These are phyloP conservation scores for Inonotus hispidus DNA, from an alignment of 1,284 basidiomycete genomes.

Conservation along the genomic window DNA sequence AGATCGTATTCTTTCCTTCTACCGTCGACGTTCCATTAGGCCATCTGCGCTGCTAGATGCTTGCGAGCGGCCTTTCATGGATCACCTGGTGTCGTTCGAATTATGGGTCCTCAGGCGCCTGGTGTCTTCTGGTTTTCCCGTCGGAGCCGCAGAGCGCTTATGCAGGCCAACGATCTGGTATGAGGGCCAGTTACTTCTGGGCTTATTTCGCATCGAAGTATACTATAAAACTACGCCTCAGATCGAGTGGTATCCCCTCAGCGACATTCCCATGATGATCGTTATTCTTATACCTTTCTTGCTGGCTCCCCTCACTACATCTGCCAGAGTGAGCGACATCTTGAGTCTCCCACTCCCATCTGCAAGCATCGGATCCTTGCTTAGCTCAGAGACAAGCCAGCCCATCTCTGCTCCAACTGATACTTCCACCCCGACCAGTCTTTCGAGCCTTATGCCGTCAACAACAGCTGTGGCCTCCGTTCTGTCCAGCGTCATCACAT, in stretches of 20 bases:
- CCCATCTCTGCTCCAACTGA: not conserved
- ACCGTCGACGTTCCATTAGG: not conserved
- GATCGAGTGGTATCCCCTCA: not conserved
- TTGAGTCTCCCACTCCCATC: not conserved
- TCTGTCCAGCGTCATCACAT: not conserved
- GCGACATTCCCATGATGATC: not conserved
- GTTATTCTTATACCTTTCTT: not conserved
- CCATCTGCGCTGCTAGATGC: not conserved
- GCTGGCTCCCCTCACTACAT: not conserved
- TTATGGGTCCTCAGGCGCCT: not conserved
- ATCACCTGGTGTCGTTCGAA: not conserved
- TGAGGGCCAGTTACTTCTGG: not conserved
- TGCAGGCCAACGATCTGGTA: not conserved
- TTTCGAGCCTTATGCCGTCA: conserved; percentile 9
- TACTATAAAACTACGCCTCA: not conserved
- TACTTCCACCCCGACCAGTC: not conserved
- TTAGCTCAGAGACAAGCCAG: not conserved
- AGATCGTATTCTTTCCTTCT: not conserved
- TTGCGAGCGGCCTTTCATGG: not conserved
- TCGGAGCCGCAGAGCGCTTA: not conserved
- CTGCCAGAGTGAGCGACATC: not conserved
- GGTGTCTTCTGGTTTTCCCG: not conserved
- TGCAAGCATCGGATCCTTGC: not conserved
- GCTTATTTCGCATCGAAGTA: not conserved
- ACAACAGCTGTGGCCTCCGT: not conserved